Percentiles rank a stretch among this genome's conserved stretches.
phyloP scores from a whole-genome alignment of 2,329 filamentous ascomycete species.

The Colletotrichum tabaci region DNA sequence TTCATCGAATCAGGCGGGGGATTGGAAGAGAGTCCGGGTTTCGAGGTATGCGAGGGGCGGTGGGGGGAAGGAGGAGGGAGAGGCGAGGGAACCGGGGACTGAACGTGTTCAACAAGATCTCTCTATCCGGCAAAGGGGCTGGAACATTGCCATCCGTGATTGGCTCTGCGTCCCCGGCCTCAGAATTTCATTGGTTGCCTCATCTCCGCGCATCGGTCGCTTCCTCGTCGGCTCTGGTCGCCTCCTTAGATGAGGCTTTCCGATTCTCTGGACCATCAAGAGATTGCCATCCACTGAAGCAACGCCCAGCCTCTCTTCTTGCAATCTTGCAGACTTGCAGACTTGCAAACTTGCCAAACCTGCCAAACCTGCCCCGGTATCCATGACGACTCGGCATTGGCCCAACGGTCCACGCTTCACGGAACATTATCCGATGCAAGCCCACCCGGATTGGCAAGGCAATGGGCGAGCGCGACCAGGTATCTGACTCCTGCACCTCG shows the following conservation, averaged over 20 bases:
- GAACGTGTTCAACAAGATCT: constrained; percentile 31
- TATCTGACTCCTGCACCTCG: constrained; percentile 40
- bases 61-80: constrained; percentile 5
- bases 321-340: neutral
- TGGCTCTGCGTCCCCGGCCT: constrained; percentile 14
- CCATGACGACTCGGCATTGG: constrained; percentile 13
- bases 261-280: constrained; percentile 16
- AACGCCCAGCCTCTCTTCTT: constrained; percentile 10
- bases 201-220: constrained; percentile 32
- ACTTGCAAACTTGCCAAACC: constrained; percentile 10
- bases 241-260: constrained; percentile 41
- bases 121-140: constrained; percentile 36
- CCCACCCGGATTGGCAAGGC: constrained; percentile 4
- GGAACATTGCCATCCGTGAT: constrained; percentile 28
- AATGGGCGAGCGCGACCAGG: constrained; percentile 18
- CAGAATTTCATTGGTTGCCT: constrained; percentile 37
- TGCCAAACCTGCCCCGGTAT: neutral
- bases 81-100: constrained; percentile 23
- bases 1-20: constrained; percentile 16
- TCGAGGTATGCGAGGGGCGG: constrained; percentile 25
- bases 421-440: constrained; percentile 31
- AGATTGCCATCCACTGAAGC: constrained; percentile 36
- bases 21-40: constrained; percentile 14
- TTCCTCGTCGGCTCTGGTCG: constrained; percentile 35
- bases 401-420: constrained; percentile 12